Conservation (phyloP, 23 red algal species). For the Gracilaria domingensis region DNA sequence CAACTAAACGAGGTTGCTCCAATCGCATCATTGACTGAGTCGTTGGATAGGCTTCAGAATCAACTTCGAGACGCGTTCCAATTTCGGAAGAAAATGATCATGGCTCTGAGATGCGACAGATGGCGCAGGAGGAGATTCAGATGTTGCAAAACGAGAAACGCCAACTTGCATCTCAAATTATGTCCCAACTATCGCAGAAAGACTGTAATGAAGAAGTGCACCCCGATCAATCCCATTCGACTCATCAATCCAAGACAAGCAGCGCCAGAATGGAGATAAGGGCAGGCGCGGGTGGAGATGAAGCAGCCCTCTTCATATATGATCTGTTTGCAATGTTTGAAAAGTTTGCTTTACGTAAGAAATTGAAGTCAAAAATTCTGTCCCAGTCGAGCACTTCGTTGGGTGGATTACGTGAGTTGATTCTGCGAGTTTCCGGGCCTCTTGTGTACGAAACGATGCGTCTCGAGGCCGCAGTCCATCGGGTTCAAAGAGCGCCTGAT, state of each 20-base stretch:
- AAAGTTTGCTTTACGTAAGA: conserved; percentile 48
- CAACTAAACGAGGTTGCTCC: background rate
- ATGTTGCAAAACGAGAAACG: background rate
- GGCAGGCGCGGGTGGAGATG: conserved; percentile 87
- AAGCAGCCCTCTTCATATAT: conserved; percentile 82
- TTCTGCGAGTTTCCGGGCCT: conserved; percentile 59
- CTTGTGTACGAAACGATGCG: conserved; percentile 48
- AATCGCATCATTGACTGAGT: background rate
- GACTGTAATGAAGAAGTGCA: background rate
- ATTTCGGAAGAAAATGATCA: background rate
- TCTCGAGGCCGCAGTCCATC: conserved; percentile 94
- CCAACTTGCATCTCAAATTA: background rate
- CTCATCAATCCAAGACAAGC: background rate
- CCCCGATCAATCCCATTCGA: background rate
- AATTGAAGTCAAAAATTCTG: conserved; percentile 44
- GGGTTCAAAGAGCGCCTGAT: conserved; percentile 92
- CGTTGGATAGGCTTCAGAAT: background rate
- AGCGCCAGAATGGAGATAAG: conserved; percentile 83
- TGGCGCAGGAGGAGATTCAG: background rate
- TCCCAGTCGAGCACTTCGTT: conserved; percentile 51
- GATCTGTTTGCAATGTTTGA: conserved; percentile 83
- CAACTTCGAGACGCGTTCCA: background rate
- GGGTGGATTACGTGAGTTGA: conserved; percentile 73
- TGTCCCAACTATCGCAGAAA: background rate
- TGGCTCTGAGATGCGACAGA: background rate